Evolutionary conservation across 1,284 basidiomycete genomes (phyloP), one percentile per base, ranked within the genome.

Genomic region (Anthracocystis walkeri): DNA sequence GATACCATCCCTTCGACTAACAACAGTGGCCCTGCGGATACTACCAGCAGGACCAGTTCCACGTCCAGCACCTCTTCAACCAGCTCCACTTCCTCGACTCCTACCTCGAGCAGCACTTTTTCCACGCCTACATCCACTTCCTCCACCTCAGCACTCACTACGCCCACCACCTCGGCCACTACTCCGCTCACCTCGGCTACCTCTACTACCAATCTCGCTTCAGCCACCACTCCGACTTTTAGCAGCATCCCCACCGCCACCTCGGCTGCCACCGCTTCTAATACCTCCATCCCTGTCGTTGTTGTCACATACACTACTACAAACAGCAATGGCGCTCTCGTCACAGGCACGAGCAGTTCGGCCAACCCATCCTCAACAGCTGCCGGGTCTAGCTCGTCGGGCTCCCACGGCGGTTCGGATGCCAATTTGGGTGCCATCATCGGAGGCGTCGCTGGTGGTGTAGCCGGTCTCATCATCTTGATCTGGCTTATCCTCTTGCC

Each of bases 381-480:
- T 23, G 48, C 33, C 14, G 20, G 54, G 45, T 21, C 23, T 23
- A 35, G 52, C 38, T 51, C 58, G 16, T 50, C 58, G 14, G 40
- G 55, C 44, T 62, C 59, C 5, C 46, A 51, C 3, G 38, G 61
- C 7, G 62, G 69, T 14, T 76, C 69, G 35, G 42, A 55, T 52
- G 35, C 58, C 63, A 79, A 78, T 65, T 58, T 78, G 27, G 78
- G 78, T 41, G 78, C 75, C 40, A 79, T 79, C 50, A 75, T 78
- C 35, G 78, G 78, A 11, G 78, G 75, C 56, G 67, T 78, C n/a
- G 78, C 77, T 11, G 78, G 78, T 42, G 78, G 75, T 48, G 59
- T 78, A 2, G 75, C 73, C 11, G 76, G 76, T 55, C 58, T 79
- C 33, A 68, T 75, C 42, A 71, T 79, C 25, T 44, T 79, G 33